Percentiles rank a stretch among this genome's conserved stretches.
phyloP scores from a whole-genome alignment of 2,329 filamentous ascomycete species.

The Aspergillus piperis region DNA sequence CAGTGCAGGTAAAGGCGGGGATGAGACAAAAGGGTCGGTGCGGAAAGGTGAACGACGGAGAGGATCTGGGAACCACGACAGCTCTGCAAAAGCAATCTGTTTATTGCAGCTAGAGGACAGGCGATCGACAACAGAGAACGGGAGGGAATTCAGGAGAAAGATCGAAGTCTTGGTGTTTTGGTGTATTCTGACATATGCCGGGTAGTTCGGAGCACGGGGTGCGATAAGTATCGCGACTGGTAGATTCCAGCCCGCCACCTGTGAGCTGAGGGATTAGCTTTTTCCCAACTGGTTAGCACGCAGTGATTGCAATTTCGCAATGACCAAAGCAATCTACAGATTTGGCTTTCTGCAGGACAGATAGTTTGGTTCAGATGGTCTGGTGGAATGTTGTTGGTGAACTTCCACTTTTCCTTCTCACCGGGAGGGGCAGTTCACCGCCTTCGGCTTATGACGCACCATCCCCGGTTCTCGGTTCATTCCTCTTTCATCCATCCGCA shows the following conservation, averaged over 20 bases:
- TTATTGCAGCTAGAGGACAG: not conserved
- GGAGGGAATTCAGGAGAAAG: not conserved
- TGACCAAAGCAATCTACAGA: not conserved
- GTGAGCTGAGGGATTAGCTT: not conserved
- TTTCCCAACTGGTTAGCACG: not conserved
- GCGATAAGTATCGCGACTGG: not conserved
- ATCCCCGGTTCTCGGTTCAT: not conserved
- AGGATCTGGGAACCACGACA: not conserved
- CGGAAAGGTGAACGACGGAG: not conserved
- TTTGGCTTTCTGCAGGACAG: not conserved
- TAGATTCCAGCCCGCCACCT: not conserved
- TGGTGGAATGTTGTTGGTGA: not conserved
- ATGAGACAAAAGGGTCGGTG: not conserved
- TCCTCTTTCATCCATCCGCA: not conserved
- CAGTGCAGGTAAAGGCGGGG: not conserved
- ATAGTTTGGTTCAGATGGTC: not conserved
- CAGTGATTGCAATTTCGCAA: not conserved
- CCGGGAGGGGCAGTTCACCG: not conserved
- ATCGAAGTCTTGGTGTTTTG: not conserved
- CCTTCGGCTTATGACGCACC: not conserved
- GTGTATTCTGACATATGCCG: constrained; percentile 3
- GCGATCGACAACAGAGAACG: not conserved
- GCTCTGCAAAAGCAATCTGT: not conserved
- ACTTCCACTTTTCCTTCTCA: not conserved
- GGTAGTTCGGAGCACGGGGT: constrained; percentile 2